Conservation (phyloP, 2,329 filamentous ascomycete genomes). For the Ophidiomyces ophidiicola region DNA sequence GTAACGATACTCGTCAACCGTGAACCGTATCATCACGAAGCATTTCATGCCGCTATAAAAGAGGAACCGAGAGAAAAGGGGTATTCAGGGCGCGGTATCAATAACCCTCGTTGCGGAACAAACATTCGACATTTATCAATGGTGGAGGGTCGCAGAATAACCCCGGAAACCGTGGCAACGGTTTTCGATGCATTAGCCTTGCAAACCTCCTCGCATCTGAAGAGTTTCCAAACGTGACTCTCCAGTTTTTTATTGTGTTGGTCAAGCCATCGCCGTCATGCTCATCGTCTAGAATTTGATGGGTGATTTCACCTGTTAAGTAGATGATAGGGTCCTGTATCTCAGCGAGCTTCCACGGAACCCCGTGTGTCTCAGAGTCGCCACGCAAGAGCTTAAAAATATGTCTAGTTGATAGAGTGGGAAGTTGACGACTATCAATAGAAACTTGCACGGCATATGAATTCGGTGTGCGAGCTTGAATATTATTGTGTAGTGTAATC, state of each 20-base stretch:
- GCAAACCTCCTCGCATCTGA: conserved; percentile 43
- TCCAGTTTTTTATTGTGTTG: conserved; percentile 30
- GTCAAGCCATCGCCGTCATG: background rate
- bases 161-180: conserved; percentile 25
- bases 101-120: conserved; percentile 13
- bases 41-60: no score
- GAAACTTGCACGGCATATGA: conserved; percentile 16
- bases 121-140: conserved; percentile 17
- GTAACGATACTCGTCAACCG: no score
- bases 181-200: conserved; percentile 41
- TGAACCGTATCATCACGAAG: no score
- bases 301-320: conserved; percentile 9
- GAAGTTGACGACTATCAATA: conserved; percentile 10
- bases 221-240: conserved; percentile 45
- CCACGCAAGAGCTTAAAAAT: conserved; percentile 13
- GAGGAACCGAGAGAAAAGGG: background rate
- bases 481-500: conserved; percentile 13
- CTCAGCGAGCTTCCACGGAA: conserved; percentile 15
- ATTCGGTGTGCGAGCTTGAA: conserved; percentile 1
- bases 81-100: background rate
- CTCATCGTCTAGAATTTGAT: conserved; percentile 10
- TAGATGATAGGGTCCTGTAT: conserved; percentile 10
- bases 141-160: conserved; percentile 13
- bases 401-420: conserved; percentile 5
- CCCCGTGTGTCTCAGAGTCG: conserved; percentile 14